Evolutionary conservation across 371 early-diverging fungal genomes (phyloP), one percentile per base, ranked within the genome.

Genomic region (Dichotomocladium elegans): DNA sequence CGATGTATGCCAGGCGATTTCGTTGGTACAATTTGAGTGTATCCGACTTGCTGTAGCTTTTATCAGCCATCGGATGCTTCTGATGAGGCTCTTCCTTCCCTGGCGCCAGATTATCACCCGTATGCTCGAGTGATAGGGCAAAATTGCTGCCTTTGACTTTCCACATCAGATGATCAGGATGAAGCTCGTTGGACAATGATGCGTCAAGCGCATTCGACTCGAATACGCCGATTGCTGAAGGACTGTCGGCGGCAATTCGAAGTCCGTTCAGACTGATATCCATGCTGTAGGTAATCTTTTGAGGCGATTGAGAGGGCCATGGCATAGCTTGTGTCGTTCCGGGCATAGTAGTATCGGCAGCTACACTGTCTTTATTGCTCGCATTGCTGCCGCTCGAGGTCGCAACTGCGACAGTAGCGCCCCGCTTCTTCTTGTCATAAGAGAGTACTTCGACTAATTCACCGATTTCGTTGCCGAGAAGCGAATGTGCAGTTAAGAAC

Each of bases 381-480:
- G n/a, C n/a, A n/a, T n/a, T n/a, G n/a, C n/a, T n/a, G n/a, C n/a
- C n/a, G n/a, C n/a, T n/a, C n/a, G n/a, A n/a, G n/a, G n/a, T n/a
- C n/a, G n/a, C n/a, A n/a, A n/a, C n/a, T 46, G 25, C 33, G 2
- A 8, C 4, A 21, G 37, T 25, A 19, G 28, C 6, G 37, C 35
- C 31, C 27, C 42, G 60, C 31, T 62, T 63, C 43, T 61, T 60
- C 22, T 71, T 75, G 2, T 77, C 79, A 47, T 85, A 90, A 8
- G 85, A 54, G 14, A 89, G 46, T 1, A 89, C 77, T 41, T 92
- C 91, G 4, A 89, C 57, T 17, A 89, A 64, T 40, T 93, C 93
- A 51, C 84, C 90, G 35, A 89, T 58, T 64, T 93, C 93, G 37
- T 79, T 82, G 2, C 89, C 88, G 21, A 93, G 64, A 0, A 90